These are phyloP conservation scores for Candida dajiaensis DNA, from an alignment of 805 yeast genomes.

Conservation along the genomic window DNA sequence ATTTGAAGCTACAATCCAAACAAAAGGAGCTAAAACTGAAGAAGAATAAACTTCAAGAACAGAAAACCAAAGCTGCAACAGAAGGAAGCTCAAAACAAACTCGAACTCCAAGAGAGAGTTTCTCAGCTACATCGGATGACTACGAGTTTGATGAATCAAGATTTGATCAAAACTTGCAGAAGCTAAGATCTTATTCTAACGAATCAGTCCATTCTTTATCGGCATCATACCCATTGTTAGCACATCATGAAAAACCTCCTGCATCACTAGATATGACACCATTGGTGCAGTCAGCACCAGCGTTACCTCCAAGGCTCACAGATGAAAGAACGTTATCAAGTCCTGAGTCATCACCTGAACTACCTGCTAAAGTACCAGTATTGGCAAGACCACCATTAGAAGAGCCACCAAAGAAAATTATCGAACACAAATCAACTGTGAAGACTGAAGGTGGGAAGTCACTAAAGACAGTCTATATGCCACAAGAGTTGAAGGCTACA, in stretches of 20 bases:
- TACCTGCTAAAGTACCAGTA: background rate
- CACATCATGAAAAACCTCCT: conserved; percentile 2
- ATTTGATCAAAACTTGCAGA: conserved; percentile 7
- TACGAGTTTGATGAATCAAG: conserved; percentile 17
- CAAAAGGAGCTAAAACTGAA: conserved; percentile 12
- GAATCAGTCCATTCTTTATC: background rate
- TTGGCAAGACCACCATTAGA: background rate
- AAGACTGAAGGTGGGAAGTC: conserved; percentile 53
- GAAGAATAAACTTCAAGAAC: conserved; percentile 7
- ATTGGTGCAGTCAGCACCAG: background rate
- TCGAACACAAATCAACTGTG: conserved; percentile 33
- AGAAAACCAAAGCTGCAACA: background rate
- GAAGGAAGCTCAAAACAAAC: background rate
- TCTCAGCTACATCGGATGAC: conserved; percentile 1
- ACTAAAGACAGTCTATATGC: conserved; percentile 46
- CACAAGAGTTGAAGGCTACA: conserved; percentile 33
- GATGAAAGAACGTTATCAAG: background rate
- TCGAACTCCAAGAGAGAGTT: background rate
- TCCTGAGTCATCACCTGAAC: background rate
- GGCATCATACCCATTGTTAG: conserved; percentile 18
- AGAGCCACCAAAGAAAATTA: background rate
- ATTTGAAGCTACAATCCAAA: conserved; percentile 20
- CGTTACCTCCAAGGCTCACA: background rate
- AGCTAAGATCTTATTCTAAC: background rate
- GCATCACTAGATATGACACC: conserved; percentile 1